Percentiles rank a stretch among this genome's conserved stretches.
These are phyloP conservation scores for Blumeria graminis DNA, from an alignment of 2,329 filamentous ascomycete genomes.

Conservation along the genomic window DNA sequence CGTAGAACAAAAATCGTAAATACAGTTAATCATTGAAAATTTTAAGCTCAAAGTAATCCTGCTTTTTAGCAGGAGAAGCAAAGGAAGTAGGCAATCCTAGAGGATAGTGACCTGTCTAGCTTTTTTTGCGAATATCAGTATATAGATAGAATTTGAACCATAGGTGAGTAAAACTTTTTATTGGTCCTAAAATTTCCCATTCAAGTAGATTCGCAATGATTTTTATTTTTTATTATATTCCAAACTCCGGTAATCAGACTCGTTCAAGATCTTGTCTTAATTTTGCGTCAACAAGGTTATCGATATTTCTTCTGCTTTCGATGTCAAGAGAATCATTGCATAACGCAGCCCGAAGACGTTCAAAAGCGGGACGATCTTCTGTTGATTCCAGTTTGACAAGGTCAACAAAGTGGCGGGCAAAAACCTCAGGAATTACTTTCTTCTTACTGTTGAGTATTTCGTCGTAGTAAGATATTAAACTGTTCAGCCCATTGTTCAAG, in stretches of 20 bases:
- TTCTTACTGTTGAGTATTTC: conserved; percentile 25
- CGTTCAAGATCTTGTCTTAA: conserved; percentile 27
- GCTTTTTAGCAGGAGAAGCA: too few relatives aligned
- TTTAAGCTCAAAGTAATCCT: too few relatives aligned
- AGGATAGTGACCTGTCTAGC: too few relatives aligned
- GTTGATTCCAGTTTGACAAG: conserved; percentile 20
- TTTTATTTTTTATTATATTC: neutral
- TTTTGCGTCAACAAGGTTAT: conserved; percentile 24
- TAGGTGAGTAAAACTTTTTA: too few relatives aligned
- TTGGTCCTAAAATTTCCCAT: too few relatives aligned
- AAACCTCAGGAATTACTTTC: conserved; percentile 24
- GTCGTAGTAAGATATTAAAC: conserved; percentile 41
- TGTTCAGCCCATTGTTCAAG: conserved; percentile 31
- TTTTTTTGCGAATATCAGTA: too few relatives aligned
- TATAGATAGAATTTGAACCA: too few relatives aligned
- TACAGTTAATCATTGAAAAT: too few relatives aligned
- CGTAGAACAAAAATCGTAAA: too few relatives aligned
- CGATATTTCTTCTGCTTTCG: conserved; percentile 31
- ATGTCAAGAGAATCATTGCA: conserved; percentile 27
- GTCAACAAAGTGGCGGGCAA: conserved; percentile 29
- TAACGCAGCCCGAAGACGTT: conserved; percentile 26
- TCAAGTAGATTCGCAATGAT: too few relatives aligned
- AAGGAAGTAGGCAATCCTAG: too few relatives aligned
- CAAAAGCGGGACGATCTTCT: conserved; percentile 22
- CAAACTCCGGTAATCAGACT: conserved; percentile 8